Evolutionary conservation across 2,329 filamentous ascomycete genomes (phyloP), one percentile per base, ranked within the genome.

Genomic region (Nemania serpens): DNA sequence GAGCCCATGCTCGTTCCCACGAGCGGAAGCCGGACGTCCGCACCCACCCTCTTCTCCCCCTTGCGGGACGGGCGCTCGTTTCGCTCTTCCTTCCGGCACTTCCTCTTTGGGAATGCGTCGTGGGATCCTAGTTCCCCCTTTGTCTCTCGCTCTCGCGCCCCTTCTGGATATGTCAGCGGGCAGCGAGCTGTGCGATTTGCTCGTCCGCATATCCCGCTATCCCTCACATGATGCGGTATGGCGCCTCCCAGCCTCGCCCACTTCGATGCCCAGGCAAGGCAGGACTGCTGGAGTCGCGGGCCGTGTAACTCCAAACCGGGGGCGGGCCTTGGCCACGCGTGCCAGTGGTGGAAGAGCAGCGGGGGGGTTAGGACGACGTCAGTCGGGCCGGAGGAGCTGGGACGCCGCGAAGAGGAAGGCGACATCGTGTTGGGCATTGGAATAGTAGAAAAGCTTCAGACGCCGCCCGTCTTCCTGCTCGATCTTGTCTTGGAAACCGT

Each of bases 281-380:
- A 45, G 42, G 42, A 29, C 55, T 45, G 41, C 59, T 59, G 59
- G 59, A 59, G 51, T 62, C 36, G 34, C 59, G 59, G 59, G 34
- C 59, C 59, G 59, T 59, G 50, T 52, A 39, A 59, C 55, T 59
- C 55, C 51, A 62, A 62, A 36, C 42, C 49, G 25, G 22, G 51
- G 22, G 50, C 37, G 53, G 60, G 43, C 11, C 48, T 13, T 42
- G 55, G 47, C 17, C 37, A 25, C 42, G 29, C 25, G 18, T 42
- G 29, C 36, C 29, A 61, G 61, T 61, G 54, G 46, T 57, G 54
- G 51, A 61, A 61, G 54, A 61, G 58, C 50, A 58, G 25, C n/a
- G 36, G 13, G 48, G n/a, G 47, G 54, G 15, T 11, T 37, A 37
- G 18, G 37, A 56, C 25, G 33, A 56, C 25, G 18, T 47, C 33